Conservation (phyloP, 345 rosid genomes). For the Tarenaya hassleriana region DNA sequence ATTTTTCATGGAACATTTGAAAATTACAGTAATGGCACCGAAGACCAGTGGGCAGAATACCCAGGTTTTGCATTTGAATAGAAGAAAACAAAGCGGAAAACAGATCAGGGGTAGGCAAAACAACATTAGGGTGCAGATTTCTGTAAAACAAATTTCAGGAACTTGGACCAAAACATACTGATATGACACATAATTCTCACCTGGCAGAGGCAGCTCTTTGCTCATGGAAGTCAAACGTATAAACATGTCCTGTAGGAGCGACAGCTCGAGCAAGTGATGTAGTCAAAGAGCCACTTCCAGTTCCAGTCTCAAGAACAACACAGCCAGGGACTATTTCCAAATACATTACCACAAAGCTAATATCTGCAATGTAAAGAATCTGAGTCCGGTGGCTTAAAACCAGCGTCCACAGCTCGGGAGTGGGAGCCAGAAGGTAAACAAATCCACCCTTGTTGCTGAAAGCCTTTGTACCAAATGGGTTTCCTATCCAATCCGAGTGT, state of each 20-base stretch:
- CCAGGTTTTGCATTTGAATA: no score
- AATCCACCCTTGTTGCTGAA: conserved; percentile 81
- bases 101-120: no score
- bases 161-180: not conserved
- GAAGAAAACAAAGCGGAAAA: no score
- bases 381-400: conserved; percentile 94
- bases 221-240: conserved; percentile 90
- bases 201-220: conserved; percentile 90
- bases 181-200: conserved; percentile 29
- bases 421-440: conserved; percentile 73
- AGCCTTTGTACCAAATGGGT: conserved; percentile 89
- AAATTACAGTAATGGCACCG: not conserved
- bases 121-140: no score
- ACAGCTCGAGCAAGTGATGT: conserved; percentile 86
- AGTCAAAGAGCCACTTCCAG: conserved; percentile 90
- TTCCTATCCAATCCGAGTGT: conserved; percentile 92
- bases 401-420: conserved; percentile 90
- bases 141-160: not conserved
- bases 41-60: no score
- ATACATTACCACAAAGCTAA: conserved; percentile 68
- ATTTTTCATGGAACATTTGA: no score
- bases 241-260: conserved; percentile 87
- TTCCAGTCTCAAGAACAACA: conserved; percentile 86
- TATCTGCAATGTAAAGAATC: conserved; percentile 92
- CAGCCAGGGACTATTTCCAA: conserved; percentile 89